Conservation (phyloP, 352 stramenopile genomes). For the Phytophthora melonis region DNA sequence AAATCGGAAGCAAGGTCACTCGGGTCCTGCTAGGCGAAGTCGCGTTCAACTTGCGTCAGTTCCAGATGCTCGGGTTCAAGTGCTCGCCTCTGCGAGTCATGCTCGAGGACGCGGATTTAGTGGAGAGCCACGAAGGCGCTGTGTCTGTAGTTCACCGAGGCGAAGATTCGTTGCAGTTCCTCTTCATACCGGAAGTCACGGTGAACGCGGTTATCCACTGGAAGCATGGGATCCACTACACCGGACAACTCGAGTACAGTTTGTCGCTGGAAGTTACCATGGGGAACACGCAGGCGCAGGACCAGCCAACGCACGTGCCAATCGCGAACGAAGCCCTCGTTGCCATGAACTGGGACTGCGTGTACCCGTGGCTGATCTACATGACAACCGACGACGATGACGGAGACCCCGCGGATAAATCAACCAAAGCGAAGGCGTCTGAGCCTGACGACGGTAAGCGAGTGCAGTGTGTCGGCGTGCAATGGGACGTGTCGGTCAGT, state of each 20-base stretch:
- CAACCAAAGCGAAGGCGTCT: neutral
- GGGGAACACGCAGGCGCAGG: conserved; percentile 26
- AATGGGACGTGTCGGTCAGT: conserved; percentile 76
- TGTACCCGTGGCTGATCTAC: conserved; percentile 69
- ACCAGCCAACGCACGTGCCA: conserved; percentile 47
- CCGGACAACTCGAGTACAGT: conserved; percentile 46
- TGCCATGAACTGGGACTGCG: conserved; percentile 74
- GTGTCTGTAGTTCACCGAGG: neutral
- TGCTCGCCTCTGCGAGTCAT: conserved; percentile 35
- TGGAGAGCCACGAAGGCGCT: neutral
- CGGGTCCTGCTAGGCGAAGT: conserved; percentile 48
- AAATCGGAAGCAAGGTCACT: conserved; percentile 41
- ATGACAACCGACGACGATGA: conserved; percentile 60
- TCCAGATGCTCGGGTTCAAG: conserved; percentile 58
- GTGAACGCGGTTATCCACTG: conserved; percentile 42
- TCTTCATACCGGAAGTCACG: conserved; percentile 37
- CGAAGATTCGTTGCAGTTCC: conserved; percentile 33
- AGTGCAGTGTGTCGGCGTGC: conserved; percentile 53
- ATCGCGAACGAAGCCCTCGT: conserved; percentile 55
- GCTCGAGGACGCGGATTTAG: conserved; percentile 32
- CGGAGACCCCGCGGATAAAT: conserved; percentile 8
- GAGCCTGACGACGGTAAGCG: conserved; percentile 5
- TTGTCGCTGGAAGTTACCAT: conserved; percentile 66
- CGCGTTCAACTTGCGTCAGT: conserved; percentile 58
- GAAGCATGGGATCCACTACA: conserved; percentile 24